Conservation (phyloP, 1,284 basidiomycete species). For the Melampsora larici-populina region DNA sequence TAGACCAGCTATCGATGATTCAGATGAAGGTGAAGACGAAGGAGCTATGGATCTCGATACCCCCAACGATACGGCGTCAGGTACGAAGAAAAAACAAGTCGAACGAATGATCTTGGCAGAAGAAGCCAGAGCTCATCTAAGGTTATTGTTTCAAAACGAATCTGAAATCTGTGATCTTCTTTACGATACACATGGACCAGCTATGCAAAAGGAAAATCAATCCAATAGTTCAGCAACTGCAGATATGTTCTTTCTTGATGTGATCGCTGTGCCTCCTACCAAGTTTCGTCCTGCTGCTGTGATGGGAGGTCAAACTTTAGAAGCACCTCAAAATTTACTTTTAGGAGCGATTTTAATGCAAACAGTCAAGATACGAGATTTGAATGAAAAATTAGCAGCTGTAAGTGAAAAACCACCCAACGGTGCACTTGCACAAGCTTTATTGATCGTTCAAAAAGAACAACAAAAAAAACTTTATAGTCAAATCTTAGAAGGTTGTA, state of each 20-base stretch:
- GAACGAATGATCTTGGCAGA: conserved; percentile 85
- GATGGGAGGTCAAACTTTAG: conserved; percentile 88
- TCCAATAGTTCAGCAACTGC: conserved; percentile 59
- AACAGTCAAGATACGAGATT: conserved; percentile 73
- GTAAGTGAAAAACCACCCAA: conserved; percentile 63
- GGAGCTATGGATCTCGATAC: conserved; percentile 55
- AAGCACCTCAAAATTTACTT: conserved; percentile 96
- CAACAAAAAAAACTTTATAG: conserved; percentile 64
- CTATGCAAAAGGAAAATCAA: conserved; percentile 53
- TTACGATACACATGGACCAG: conserved; percentile 84
- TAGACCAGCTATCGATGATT: conserved; percentile 44
- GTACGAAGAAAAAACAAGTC: conserved; percentile 64
- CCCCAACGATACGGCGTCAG: conserved; percentile 73
- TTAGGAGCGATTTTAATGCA: conserved; percentile 78
- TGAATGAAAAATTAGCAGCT: conserved; percentile 67
- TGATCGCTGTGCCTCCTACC: conserved; percentile 84
- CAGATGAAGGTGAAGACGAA: conserved; percentile 44
- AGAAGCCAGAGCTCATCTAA: conserved; percentile 90
- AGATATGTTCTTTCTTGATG: conserved; percentile 97
- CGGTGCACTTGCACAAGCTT: conserved; percentile 47
- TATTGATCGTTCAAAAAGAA: conserved; percentile 43
- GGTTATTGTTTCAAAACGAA: conserved; percentile 82
- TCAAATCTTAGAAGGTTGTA: conserved; percentile 72
- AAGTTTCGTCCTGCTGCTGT: conserved; percentile 91
- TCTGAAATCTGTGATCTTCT: conserved; percentile 74